phyloP scores from a whole-genome alignment of 1,284 basidiomycete genomes.

The Cutaneotrichosporon sp. region DNA sequence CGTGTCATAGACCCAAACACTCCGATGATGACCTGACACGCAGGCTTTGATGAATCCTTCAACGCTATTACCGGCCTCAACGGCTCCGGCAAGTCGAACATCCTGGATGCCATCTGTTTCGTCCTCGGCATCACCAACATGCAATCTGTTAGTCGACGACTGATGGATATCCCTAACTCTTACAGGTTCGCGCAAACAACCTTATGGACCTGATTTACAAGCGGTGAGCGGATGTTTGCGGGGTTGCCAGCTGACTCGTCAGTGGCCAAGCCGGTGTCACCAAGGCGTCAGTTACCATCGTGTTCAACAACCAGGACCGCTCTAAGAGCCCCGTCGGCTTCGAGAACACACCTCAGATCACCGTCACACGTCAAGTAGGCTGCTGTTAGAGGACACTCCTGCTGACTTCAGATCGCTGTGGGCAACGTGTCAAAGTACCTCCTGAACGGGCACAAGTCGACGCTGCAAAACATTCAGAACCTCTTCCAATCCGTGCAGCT shows the following conservation, averaged over 20 bases:
- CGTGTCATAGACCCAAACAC: neutral
- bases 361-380: constrained; percentile 87
- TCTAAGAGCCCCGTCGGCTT: constrained; percentile 80
- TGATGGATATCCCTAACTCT: neutral
- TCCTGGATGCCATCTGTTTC: constrained; percentile 95
- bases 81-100: constrained; percentile 88
- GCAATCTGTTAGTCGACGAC: constrained; percentile 58
- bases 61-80: constrained; percentile 97
- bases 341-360: constrained; percentile 80
- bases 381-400: no score
- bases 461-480: constrained; percentile 81
- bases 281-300: constrained; percentile 96
- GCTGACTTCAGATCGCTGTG: constrained; percentile 66
- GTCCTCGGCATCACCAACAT: constrained; percentile 95
- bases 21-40: constrained; percentile 5
- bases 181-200: constrained; percentile 87
- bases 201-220: constrained; percentile 84
- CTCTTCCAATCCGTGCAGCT: constrained; percentile 96
- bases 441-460: constrained; percentile 91
- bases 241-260: constrained; percentile 14
- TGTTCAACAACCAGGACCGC: constrained; percentile 97
- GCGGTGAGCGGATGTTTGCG: constrained; percentile 25
- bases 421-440: constrained; percentile 96
- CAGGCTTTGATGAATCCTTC: constrained; percentile 90
- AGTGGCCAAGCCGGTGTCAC: constrained; percentile 96